Percentiles rank a stretch among this genome's conserved stretches.
These are phyloP conservation scores for Yarrowia yakushimensis DNA, from an alignment of 805 yeast genomes.

Conservation along the genomic window DNA sequence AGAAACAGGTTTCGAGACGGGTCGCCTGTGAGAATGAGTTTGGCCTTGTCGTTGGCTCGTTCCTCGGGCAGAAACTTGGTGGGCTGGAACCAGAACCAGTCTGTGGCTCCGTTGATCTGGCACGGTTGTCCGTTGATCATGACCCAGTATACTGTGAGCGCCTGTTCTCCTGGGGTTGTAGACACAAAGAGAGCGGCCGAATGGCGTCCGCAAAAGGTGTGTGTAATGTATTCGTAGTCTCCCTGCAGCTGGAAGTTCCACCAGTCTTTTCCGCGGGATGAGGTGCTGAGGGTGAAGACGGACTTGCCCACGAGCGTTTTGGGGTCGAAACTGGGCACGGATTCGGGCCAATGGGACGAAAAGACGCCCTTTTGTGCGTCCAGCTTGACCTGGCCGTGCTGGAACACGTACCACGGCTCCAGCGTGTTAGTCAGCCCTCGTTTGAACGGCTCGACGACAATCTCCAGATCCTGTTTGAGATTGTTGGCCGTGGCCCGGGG, in stretches of 20 bases:
- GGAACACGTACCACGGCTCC: conserved; percentile 1
- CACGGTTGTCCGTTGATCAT: not conserved
- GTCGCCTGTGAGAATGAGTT: not conserved
- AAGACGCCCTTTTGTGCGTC: not conserved
- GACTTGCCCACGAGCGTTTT: not conserved
- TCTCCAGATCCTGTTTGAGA: not conserved
- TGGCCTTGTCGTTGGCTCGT: not conserved
- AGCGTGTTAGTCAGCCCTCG: not conserved
- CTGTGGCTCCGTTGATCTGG: conserved; percentile 3
- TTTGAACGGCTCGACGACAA: not conserved
- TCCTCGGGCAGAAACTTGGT: not conserved
- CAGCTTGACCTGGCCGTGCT: not conserved
- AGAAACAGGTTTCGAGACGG: not conserved
- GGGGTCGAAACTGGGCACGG: not conserved
- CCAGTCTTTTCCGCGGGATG: not conserved
- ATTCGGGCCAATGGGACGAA: not conserved
- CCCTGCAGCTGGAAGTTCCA: conserved; percentile 22
- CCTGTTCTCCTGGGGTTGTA: not conserved
- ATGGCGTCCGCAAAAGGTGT: not conserved
- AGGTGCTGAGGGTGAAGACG: not conserved
- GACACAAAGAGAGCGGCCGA: not conserved
- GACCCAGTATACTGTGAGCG: not conserved
- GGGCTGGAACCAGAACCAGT: conserved; percentile 21
- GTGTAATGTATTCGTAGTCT: not conserved
- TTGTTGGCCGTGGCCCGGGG: not conserved